phyloP scores from a whole-genome alignment of 2,329 filamentous ascomycete genomes.

The Penicillium crustosum region DNA sequence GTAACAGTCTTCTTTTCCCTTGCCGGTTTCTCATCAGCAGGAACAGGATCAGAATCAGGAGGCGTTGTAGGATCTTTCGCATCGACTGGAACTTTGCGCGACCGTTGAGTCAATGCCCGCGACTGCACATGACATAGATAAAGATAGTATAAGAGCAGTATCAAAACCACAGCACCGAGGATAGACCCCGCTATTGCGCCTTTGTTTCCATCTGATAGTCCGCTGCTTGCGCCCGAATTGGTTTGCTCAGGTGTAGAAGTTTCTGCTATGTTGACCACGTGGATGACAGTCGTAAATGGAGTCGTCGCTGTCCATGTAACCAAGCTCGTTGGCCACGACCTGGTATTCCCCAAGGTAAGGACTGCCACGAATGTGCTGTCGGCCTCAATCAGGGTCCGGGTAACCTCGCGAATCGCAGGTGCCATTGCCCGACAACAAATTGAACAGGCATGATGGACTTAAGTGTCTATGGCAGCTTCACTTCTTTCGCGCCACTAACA shows the following conservation, averaged over 20 bases:
- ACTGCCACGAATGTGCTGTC: not conserved
- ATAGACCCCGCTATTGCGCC: slow-evolving; percentile 6
- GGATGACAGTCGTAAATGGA: not conserved
- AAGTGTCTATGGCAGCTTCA: not conserved
- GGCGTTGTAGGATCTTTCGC: not conserved
- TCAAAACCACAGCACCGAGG: not conserved
- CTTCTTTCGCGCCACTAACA: slow-evolving; percentile 2
- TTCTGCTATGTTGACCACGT: not conserved
- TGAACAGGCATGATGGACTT: not conserved
- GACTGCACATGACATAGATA: not conserved
- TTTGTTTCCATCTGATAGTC: not conserved
- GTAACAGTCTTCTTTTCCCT: slow-evolving; percentile 2
- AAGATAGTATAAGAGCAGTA: slow-evolving; percentile 4
- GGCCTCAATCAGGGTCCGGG: not conserved
- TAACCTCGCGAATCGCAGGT: slow-evolving; percentile 3
- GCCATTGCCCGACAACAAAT: slow-evolving; percentile 1
- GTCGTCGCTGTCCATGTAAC: not conserved
- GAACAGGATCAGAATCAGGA: not conserved
- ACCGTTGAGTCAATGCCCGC: not conserved
- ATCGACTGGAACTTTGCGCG: not conserved
- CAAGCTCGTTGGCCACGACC: not conserved
- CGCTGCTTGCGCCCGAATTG: not conserved
- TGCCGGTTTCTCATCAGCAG: not conserved
- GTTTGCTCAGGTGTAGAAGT: not conserved
- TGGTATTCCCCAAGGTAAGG: not conserved